These are phyloP conservation scores for Chaetomium cochliodes DNA, from an alignment of 495 filamentous ascomycete species.

Conservation along the genomic window DNA sequence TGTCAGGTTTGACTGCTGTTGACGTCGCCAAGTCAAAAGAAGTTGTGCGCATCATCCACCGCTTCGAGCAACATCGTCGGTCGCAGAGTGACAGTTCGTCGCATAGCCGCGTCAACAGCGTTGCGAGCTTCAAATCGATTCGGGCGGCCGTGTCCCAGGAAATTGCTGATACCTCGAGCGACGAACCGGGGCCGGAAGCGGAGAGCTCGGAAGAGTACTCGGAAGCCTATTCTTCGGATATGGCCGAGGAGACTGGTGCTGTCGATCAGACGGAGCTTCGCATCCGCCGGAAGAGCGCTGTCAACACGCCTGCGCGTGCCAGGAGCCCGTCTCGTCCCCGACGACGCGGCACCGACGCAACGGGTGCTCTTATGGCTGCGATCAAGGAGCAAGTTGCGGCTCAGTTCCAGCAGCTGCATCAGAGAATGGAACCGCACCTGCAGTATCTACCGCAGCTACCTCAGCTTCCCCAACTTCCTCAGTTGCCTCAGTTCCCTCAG, in stretches of 20 bases:
- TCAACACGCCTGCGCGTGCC: conserved; percentile 12
- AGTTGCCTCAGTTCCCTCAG: conserved; percentile 36
- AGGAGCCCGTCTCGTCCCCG: conserved; percentile 31
- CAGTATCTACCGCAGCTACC: conserved; percentile 36
- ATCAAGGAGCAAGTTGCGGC: conserved; percentile 73
- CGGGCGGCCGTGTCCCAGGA: conserved; percentile 43
- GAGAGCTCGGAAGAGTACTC: conserved; percentile 50
- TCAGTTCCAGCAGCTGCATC: conserved; percentile 79
- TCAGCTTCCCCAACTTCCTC: conserved; percentile 26
- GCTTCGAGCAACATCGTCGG: conserved; percentile 59
- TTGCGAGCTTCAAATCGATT: conserved; percentile 61
- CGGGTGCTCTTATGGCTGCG: conserved; percentile 55
- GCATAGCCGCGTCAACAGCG: conserved; percentile 63
- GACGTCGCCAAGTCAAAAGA: conserved; percentile 68
- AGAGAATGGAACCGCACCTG: conserved; percentile 53
- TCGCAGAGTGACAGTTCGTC: conserved; percentile 47
- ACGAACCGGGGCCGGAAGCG: conserved; percentile 37
- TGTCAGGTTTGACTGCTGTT: conserved; percentile 67
- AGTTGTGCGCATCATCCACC: conserved; percentile 52
- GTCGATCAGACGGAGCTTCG: conserved; percentile 40
- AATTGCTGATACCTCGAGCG: conserved; percentile 34
- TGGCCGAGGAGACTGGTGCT: conserved; percentile 40
- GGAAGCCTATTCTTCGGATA: conserved; percentile 35
- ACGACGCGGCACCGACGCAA: conserved; percentile 32
- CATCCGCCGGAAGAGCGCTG: conserved; percentile 33